Conservation (phyloP, 1,139 yeast species). For the Debaryomycetaceae sp. region DNA sequence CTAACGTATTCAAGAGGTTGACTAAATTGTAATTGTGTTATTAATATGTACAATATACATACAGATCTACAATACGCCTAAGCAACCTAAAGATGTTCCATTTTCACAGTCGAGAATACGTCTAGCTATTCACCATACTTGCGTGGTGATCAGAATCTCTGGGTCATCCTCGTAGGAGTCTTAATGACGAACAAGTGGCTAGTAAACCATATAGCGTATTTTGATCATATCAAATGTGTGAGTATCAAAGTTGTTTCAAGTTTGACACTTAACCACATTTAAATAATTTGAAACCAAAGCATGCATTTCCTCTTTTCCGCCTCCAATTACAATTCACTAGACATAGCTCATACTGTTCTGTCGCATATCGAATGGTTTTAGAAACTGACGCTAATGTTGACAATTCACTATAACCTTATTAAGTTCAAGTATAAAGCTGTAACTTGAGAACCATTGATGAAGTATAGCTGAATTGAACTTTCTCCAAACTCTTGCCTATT, state of each 20-base stretch:
- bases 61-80: not conserved
- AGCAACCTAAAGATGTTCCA: too few relatives aligned
- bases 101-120: too few relatives aligned
- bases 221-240: not conserved
- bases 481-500: too few relatives aligned
- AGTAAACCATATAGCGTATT: too few relatives aligned
- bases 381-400: not conserved
- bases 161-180: too few relatives aligned
- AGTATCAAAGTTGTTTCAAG: not conserved
- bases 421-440: not conserved
- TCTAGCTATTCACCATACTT: too few relatives aligned
- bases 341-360: not conserved
- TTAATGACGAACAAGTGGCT: too few relatives aligned
- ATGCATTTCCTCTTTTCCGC: not conserved
- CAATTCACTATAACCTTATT: not conserved
- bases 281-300: not conserved
- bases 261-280: not conserved
- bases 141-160: too few relatives aligned
- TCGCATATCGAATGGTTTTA: not conserved
- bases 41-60: too few relatives aligned
- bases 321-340: not conserved
- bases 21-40: slow-evolving; percentile 20
- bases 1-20: slow-evolving; percentile 27
- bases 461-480: too few relatives aligned
- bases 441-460: not conserved